Conservation (phyloP, 805 yeast genomes). For the Wickerhamiella musiphila region DNA sequence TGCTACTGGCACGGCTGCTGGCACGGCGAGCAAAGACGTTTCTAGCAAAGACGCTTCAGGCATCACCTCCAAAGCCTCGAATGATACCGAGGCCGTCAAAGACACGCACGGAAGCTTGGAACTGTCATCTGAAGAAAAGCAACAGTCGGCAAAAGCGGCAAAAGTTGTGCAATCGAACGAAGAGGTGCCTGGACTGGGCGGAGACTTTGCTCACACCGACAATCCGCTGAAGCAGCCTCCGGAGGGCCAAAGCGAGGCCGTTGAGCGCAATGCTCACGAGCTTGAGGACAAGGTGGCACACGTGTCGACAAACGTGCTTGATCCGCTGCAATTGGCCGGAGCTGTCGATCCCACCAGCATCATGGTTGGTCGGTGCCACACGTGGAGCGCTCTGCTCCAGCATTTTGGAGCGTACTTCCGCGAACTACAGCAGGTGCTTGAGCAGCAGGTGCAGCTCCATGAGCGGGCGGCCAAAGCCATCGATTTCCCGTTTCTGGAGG, state of each 20-base stretch:
- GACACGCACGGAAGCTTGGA: no score
- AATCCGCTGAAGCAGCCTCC: neutral
- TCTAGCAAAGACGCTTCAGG: no score
- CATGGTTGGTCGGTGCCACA: conserved; percentile 60
- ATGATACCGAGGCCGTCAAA: neutral
- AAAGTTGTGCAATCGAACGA: neutral
- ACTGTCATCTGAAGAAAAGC: neutral
- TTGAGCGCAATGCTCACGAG: neutral
- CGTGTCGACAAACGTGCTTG: conserved; percentile 1
- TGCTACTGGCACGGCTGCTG: neutral
- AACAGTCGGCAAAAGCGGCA: neutral
- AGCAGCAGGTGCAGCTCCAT: neutral
- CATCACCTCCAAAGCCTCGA: neutral
- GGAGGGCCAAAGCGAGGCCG: neutral
- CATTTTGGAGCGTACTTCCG: conserved; percentile 58
- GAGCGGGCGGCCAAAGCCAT: conserved; percentile 1
- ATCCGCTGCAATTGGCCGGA: conserved; percentile 29
- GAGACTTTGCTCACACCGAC: neutral
- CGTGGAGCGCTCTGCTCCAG: conserved; percentile 70
- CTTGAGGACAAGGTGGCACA: neutral
- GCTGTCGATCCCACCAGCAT: conserved; percentile 67
- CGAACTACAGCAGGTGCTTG: conserved; percentile 36
- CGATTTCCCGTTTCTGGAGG: conserved; percentile 1
- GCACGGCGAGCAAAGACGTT: no score
- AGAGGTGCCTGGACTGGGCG: neutral